A percentile compares a stretch with the other conserved stretches of the same genome.
Evolutionary conservation across 2,329 filamentous ascomycete genomes (phyloP).

Genomic region (Verticillium tricorpus): DNA sequence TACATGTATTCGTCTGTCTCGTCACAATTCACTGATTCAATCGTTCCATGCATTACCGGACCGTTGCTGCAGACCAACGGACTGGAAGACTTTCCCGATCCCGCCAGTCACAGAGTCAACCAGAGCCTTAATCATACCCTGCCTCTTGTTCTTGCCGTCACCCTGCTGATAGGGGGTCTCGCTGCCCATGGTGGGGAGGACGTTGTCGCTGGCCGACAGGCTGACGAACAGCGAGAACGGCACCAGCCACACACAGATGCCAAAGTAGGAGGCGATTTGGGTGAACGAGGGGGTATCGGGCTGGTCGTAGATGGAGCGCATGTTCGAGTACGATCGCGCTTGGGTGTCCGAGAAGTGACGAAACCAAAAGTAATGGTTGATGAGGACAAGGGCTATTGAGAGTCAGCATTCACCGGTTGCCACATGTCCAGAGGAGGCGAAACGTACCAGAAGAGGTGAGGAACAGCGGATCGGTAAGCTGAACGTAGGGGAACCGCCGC

Average conservation of each 20-base stretch:
- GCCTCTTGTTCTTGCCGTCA: slow-evolving; percentile 46
- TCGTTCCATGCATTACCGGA: background rate
- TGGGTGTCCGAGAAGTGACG: slow-evolving; percentile 74
- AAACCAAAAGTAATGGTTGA: slow-evolving; percentile 97
- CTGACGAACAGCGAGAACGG: slow-evolving; percentile 95
- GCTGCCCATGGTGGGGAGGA: slow-evolving; percentile 85
- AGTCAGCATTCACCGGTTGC: background rate
- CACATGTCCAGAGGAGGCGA: background rate
- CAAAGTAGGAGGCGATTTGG: slow-evolving; percentile 94
- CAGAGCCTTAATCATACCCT: slow-evolving; percentile 63
- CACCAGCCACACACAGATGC: slow-evolving; percentile 92
- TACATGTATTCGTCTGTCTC: background rate
- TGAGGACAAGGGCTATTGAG: slow-evolving; percentile 66
- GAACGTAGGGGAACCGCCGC: slow-evolving; percentile 68
- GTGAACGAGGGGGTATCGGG: slow-evolving; percentile 74
- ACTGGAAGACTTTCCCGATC: slow-evolving; percentile 38
- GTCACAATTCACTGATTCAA: background rate
- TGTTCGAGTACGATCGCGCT: slow-evolving; percentile 50
- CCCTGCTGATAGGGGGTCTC: slow-evolving; percentile 50
- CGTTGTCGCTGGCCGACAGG: slow-evolving; percentile 89
- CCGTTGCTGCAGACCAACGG: slow-evolving; percentile 10
- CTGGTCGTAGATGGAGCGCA: slow-evolving; percentile 58
- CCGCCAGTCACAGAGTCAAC: slow-evolving; percentile 53
- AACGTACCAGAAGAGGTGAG: slow-evolving; percentile 71
- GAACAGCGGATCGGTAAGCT: slow-evolving; percentile 83